Base-by-base conservation (phyloP, 257 asterid species). In the Anisodus tanguticus region DNA sequence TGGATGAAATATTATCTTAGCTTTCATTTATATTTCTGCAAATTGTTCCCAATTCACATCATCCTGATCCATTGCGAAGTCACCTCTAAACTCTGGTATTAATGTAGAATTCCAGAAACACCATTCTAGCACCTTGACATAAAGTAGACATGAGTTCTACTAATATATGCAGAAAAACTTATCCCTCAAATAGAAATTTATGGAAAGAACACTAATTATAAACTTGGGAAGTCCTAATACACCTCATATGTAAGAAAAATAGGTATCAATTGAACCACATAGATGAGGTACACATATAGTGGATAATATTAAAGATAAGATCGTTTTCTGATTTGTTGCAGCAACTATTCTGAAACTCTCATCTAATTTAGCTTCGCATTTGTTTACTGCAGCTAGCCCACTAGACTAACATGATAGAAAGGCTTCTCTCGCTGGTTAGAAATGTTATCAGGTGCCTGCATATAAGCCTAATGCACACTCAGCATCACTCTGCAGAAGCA, bases 271-370 rank as follows among this genome's bases (percentile, higher is more conserved):
- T 74, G n/a, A 26, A 74, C 60, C 59, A 19, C 60, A 74, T 13
- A 49, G 43, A 74, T 11, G 43, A 72, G 43, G 37, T 26, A 47
- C 79, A 71, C 58, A 72, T 72, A 10, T 6, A 72, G 11, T 47
- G 60, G 55, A 49, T 72, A 47, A 11, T 72, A 22, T 72, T 19
- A 19, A 11, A 47, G 60, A 10, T 72, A 12, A 74, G 80, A 47
- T 10, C 19, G n/a, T 47, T n/a, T n/a, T 43, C 54, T 2, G 43
- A 22, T 60, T 22, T 26, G 43, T 74, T 19, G 80, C 39, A 74
- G 80, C 12, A 49, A 74, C 80, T 26, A 49, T 74, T 49, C 80
- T 74, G 80, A 74, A 74, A 74, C 80, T 74, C 58, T 22, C 43
- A 49, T 49, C 60, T 49, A 74, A 74, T 74, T 67, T 49, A 19